Evolutionary conservation across 495 filamentous ascomycete genomes (phyloP).

Genomic region (Platismatia glauca): DNA sequence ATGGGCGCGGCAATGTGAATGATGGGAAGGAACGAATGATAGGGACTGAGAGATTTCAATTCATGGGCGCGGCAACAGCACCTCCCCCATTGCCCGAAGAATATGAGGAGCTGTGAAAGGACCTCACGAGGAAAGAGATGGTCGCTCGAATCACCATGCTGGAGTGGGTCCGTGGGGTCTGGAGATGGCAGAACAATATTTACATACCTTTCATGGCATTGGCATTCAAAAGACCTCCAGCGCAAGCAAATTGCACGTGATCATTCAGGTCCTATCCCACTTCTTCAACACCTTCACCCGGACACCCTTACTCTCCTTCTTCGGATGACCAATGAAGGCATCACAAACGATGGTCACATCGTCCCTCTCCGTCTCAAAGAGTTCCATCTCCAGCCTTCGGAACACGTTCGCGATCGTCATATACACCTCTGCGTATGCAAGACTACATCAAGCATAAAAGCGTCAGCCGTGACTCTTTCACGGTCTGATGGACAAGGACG

Average conservation of each 20-base stretch:
- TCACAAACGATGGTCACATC: slow-evolving; percentile 26
- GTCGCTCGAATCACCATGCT: background rate
- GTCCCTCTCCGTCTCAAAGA: slow-evolving; percentile 32
- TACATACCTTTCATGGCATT: background rate
- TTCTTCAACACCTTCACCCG: slow-evolving; percentile 5
- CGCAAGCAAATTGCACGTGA: background rate
- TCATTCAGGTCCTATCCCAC: background rate
- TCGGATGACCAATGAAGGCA: slow-evolving; percentile 13
- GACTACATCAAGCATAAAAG: slow-evolving; percentile 17
- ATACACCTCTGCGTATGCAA: slow-evolving; percentile 37
- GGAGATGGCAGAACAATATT: background rate
- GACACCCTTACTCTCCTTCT: slow-evolving; percentile 10
- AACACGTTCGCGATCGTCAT: slow-evolving; percentile 31
- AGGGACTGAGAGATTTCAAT: background rate
- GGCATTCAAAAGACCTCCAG: background rate
- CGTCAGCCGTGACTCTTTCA: background rate
- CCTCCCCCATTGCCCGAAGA: background rate
- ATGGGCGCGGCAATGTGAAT: background rate
- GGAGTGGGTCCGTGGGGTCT: no score
- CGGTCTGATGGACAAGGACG: background rate
- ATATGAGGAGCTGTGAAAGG: background rate
- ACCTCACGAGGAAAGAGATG: background rate
- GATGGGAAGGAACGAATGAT: background rate
- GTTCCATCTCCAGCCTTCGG: slow-evolving; percentile 32
- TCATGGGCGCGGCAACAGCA: background rate